A percentile compares a stretch with the other conserved stretches of the same genome.
Conservation (phyloP, 1,284 basidiomycete species). For the Moesziomyces parantarcticus region DNA sequence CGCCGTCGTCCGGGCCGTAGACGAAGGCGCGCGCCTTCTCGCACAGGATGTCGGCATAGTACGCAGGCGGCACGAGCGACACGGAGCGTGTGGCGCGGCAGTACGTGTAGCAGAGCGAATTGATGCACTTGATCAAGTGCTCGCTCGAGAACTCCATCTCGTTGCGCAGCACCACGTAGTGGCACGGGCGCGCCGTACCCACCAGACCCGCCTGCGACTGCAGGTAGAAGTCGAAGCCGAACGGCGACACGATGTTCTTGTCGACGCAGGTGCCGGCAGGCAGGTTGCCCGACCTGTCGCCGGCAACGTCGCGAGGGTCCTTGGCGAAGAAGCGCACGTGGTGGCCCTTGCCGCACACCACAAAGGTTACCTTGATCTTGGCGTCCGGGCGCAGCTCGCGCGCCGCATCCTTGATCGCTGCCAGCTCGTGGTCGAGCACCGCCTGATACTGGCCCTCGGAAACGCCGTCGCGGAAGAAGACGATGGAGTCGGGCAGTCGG, state of each 20-base stretch:
- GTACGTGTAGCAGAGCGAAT: conserved; percentile 69
- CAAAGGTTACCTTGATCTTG: conserved; percentile 61
- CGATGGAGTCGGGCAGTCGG: conserved; percentile 66
- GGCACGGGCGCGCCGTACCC: conserved; percentile 69
- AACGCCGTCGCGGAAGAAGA: conserved; percentile 71
- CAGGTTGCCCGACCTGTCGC: conserved; percentile 70
- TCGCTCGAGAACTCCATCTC: conserved; percentile 63
- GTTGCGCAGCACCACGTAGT: conserved; percentile 68
- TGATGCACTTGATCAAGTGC: conserved; percentile 61
- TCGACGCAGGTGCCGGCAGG: conserved; percentile 68
- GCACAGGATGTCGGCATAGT: conserved; percentile 70
- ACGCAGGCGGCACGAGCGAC: conserved; percentile 68
- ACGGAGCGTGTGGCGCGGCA: conserved; percentile 69
- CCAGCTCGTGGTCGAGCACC: conserved; percentile 69
- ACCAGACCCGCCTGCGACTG: conserved; percentile 63
- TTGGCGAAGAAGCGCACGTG: conserved; percentile 69
- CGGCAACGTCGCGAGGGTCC: conserved; percentile 47
- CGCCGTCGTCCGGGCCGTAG: conserved; percentile 61
- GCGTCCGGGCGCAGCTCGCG: conserved; percentile 60
- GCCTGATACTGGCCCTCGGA: conserved; percentile 70
- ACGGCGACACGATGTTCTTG: conserved; percentile 69
- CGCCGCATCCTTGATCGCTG: conserved; percentile 64
- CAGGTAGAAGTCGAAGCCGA: conserved; percentile 68
- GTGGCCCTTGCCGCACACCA: conserved; percentile 64
- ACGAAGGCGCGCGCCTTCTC: conserved; percentile 68